Conservation (phyloP, 768 basidiomycete species). For the Pluteus cervinus region DNA sequence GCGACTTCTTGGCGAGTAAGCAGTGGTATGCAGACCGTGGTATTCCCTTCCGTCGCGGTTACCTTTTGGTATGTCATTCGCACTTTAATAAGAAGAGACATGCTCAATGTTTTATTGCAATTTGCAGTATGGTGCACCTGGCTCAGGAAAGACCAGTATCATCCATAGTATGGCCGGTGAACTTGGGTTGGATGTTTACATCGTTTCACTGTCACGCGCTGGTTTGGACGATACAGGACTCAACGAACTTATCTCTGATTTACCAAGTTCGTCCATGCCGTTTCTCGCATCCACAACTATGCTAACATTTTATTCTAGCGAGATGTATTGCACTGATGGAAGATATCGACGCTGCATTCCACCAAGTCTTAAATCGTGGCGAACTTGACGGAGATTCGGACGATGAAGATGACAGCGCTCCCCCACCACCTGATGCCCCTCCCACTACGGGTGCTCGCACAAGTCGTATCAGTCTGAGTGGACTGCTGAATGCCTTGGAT, state of each 20-base stretch:
- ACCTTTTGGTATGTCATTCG: constrained; percentile 39
- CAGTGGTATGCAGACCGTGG: constrained; percentile 72
- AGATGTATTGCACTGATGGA: constrained; percentile 77
- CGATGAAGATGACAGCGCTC: constrained; percentile 10
- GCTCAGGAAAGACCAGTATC: constrained; percentile 66
- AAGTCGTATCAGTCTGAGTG: constrained; percentile 58
- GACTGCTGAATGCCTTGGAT: constrained; percentile 74
- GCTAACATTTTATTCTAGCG: constrained; percentile 18
- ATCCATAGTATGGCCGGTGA: constrained; percentile 69
- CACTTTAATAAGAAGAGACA: no score
- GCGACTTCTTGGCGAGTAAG: constrained; percentile 64
- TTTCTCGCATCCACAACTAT: constrained; percentile 4
- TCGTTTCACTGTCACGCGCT: constrained; percentile 50
- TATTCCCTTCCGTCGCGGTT: constrained; percentile 78
- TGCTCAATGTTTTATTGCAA: no score
- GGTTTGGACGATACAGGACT: constrained; percentile 54
- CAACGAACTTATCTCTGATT: constrained; percentile 40
- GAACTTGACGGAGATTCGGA: constrained; percentile 19
- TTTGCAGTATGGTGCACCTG: constrained; percentile 56
- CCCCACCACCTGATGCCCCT: constrained; percentile 10
- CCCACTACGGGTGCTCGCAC: constrained; percentile 12
- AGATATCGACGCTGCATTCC: constrained; percentile 78
- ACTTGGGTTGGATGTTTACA: constrained; percentile 59
- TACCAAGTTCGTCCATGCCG: constrained; percentile 39
- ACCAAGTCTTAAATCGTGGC: constrained; percentile 34